These are phyloP conservation scores for Eimeria necatrix DNA, from an alignment of 169 alveolate species.

Conservation along the genomic window DNA sequence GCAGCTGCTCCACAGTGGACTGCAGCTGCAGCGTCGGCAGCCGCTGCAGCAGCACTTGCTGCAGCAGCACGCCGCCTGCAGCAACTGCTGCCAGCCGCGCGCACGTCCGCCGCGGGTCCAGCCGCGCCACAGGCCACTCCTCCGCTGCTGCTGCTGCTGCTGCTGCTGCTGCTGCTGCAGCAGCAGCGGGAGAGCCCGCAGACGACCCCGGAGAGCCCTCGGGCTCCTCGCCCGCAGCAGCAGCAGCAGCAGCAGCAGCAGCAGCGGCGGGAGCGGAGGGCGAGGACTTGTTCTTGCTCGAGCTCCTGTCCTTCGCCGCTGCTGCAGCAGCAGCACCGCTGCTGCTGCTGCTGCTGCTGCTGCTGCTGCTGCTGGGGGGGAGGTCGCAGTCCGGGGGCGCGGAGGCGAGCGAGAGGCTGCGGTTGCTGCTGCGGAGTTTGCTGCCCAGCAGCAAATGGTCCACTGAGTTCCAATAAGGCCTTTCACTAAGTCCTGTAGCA, in stretches of 20 bases:
- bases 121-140: no score
- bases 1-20: constrained; percentile 80
- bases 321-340: not conserved
- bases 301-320: not conserved
- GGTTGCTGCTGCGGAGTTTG: not conserved
- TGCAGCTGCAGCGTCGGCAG: constrained; percentile 80
- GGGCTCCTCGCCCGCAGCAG: not conserved
- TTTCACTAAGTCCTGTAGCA: constrained; percentile 42
- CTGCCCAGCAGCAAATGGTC: constrained; percentile 53
- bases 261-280: no score
- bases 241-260: not conserved
- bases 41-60: constrained; percentile 62
- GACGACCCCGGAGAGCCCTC: not conserved
- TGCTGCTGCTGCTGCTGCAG: constrained; percentile 6
- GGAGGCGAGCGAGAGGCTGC: not conserved
- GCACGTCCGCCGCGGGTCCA: constrained; percentile 64
- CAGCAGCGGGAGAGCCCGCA: not conserved
- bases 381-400: constrained; percentile 13
- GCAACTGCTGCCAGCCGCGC: constrained; percentile 74
- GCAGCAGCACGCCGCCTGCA: constrained; percentile 50
- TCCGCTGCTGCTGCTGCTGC: constrained; percentile 36
- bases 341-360: constrained; percentile 3
- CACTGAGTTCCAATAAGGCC: constrained; percentile 82
- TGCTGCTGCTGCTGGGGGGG: constrained; percentile 5
- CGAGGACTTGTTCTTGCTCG: no score